Base-by-base conservation (phyloP, 2,329 filamentous ascomycete genomes). In the Verticillium zaregamsianum region DNA sequence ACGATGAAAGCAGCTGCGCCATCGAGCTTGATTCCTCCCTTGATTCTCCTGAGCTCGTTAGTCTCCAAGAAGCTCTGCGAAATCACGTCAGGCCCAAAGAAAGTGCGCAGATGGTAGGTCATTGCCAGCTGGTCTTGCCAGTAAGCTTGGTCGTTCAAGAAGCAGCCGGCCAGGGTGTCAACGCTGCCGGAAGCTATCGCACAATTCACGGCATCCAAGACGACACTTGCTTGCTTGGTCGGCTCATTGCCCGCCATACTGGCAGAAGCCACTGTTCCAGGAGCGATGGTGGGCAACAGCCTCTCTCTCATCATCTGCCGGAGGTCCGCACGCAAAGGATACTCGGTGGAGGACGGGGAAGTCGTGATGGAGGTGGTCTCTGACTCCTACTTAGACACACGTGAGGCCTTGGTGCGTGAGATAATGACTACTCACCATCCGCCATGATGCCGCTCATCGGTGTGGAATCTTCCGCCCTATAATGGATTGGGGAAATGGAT, bases 41-140 rank as follows among this genome's bases (percentile, higher is more conserved):
- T 35, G 15, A 69, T 11, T 3, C 64, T 64, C 37, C 71, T 58
- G 20, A 69, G 62, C 5, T 52, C 49, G 11, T 49, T 61, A 2
- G 66, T 67, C 49, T 68, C 59, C 25, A 71, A 35, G 2, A 74
- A 54, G 20, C 57, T 61, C 3, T 68, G 60, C 0, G 71, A 70
- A 58, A 77, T 71, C 0, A 65, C 57, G 0, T 32, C 60, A 0
- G 66, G 63, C 0, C 57, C 61, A 3, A 33, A 64, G 55, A 77
- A 73, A 2, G 74, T 77, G 12, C 76, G 73, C n/a, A 76, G 45
- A 52, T 77, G 72, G 59, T 66, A 75, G 0, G 75, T 78, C 25
- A 78, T 60, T 1, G 73, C 73, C 28, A 78, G 37, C 49, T 68
- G 63, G 58, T 78, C 76, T 23, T 70, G 72, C 74, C 74, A 77